Conservation (phyloP, 345 rosid species). For the Salix arbutifolia region DNA sequence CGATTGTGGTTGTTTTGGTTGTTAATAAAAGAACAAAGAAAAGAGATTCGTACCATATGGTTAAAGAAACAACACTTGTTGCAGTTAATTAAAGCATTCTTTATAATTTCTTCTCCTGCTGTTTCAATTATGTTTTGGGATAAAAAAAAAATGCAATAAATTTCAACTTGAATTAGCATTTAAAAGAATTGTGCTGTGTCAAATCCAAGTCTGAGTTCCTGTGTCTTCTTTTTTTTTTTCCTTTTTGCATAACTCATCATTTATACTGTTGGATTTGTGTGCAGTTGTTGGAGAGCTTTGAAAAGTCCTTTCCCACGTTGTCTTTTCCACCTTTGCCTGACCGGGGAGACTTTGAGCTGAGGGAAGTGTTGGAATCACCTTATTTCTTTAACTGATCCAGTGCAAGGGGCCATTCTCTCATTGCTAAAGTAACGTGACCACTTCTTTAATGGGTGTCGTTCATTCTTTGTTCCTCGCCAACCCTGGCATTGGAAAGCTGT, state of each 20-base stretch:
- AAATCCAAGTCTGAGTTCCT: not conserved
- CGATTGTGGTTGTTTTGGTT: not conserved
- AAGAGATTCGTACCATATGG: not conserved
- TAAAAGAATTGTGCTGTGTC: not conserved
- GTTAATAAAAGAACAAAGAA: not conserved
- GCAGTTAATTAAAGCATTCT: not conserved
- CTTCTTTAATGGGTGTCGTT: not conserved
- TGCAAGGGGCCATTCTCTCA: not conserved
- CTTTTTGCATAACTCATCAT: too few relatives aligned
- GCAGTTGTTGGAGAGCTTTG: slow-evolving; percentile 88
- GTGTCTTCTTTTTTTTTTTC: not conserved
- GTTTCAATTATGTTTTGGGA: not conserved
- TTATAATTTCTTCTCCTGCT: not conserved
- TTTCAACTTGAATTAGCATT: not conserved
- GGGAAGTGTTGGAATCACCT: slow-evolving; percentile 70
- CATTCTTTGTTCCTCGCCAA: not conserved
- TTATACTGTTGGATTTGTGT: not conserved
- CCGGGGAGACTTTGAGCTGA: slow-evolving; percentile 80
- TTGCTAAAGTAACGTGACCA: not conserved
- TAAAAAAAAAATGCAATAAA: not conserved
- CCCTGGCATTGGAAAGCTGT: not conserved
- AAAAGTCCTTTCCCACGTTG: slow-evolving; percentile 67
- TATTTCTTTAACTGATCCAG: slow-evolving; percentile 81
- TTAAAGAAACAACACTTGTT: not conserved
- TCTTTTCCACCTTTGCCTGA: slow-evolving; percentile 78